Evolutionary conservation across 176 grass and related monocot species (phyloP), one percentile per base, ranked within the genome.

Genomic region (Aegilops umbellulata): DNA sequence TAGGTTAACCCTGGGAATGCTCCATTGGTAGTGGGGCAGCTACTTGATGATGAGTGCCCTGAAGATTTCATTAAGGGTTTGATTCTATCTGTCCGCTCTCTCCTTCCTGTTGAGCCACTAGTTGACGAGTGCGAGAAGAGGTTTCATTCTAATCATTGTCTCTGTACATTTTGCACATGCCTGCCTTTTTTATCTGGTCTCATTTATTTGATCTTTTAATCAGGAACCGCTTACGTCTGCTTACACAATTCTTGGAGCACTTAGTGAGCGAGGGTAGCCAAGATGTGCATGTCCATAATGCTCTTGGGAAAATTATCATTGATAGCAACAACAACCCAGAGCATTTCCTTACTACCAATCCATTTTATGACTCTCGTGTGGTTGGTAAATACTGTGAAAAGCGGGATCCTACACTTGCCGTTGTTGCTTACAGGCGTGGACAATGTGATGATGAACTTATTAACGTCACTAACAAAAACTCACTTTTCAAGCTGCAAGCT

Each of bases 1-100:
- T 86, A 95, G 96, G 96, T 98, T 70, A 98, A 98, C 76, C 96
- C 96, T 87, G 87, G 86, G 10, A 98, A 98, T 89, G 94, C 96
- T 42, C 93, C 96, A 0, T 92, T 95, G 88, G 96, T 95, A 39
- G 92, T 98, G 13, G 96, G 96, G 8, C 93, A 98, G 83, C 91
- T 98, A 7, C 83, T 95, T 24, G 96, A 98, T 89, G 96, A 95
- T 69, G 96, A 94, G 20, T 98, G 96, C 79, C 96, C 96, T 24
- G 96, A 98, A 94, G 96, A 98, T 92, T 98, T 98, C 55, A 98
- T 98, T 14, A 98, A 98, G 85, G 93, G 96, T 63, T 89, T 98
- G 79, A 98, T 98, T 87, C 86, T 98, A 61, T 98, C 93, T 87
- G 96, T 95, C 25, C 93, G 93, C 35, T 94, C 90, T 81, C 93